Base-by-base conservation (phyloP, 805 yeast species). In the Ogataea glucozyma region DNA sequence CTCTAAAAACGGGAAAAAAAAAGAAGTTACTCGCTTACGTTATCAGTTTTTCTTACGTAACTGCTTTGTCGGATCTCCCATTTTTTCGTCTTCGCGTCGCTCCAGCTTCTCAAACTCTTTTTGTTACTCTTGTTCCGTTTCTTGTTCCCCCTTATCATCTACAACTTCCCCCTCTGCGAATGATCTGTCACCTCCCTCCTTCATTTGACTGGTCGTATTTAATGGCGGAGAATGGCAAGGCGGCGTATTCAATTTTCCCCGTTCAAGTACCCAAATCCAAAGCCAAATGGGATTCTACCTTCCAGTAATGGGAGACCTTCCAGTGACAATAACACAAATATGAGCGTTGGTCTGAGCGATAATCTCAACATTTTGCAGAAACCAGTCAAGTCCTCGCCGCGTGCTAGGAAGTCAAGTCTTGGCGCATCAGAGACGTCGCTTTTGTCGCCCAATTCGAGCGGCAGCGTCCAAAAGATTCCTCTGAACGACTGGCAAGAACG, bases 191-290 rank as follows among this genome's bases (percentile, higher is more conserved):
- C 26, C 18, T 31, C 13, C 10, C 11, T 23, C 12, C 16, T 11
- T 31, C 34, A 12, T 13, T 20, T 26, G n/a, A n/a, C 30, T 26
- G 19, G 10, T 14, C 31, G 16, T 16, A 27, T 27, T 27, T 19
- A 16, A 27, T 27, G 31, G 9, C 31, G 26, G 9, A 14, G n/a
- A 11, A 52, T 52, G 56, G 51, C 44, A 24, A 42, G 56, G 38
- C 56, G 48, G 14, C 48, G 51, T 16, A 52, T 52, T 32, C 52
- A 48, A 40, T 52, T 52, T 29, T 52, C 56, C 20, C 56, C 56
- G 13, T 52, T 49, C 40, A 45, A 44, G 31, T 48, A 47, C 24
- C 54, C 54, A 19, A 46, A 18, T 21, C n/a, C 41, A 31, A 43
- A 45, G 31, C 9, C 39, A 2, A 41, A 29, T 17, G 39, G 31